phyloP scores from a whole-genome alignment of 2,329 filamentous ascomycete genomes.

The Penicillium glabrum region DNA sequence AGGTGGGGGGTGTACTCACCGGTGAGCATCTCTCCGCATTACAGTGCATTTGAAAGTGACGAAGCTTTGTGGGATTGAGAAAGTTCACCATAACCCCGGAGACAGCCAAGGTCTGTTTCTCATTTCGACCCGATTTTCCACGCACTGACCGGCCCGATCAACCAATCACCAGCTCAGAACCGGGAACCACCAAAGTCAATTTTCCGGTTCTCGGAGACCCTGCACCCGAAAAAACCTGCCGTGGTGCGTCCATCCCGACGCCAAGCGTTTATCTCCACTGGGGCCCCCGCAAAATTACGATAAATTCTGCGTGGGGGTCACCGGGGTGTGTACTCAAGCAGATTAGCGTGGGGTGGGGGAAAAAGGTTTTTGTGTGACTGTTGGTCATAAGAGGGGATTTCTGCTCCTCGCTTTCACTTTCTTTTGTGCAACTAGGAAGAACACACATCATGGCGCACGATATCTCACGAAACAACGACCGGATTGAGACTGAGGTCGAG shows the following conservation, averaged over 20 bases:
- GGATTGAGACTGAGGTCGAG: constrained; percentile 16
- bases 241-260: constrained; percentile 3
- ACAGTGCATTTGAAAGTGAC: neutral
- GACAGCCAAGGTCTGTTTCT: neutral
- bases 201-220: constrained; percentile 9
- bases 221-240: constrained; percentile 4
- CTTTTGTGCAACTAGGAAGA: constrained; percentile 6
- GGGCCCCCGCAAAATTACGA: constrained; percentile 12
- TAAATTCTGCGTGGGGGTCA: constrained; percentile 17
- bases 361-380: neutral
- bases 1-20: neutral
- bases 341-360: constrained; percentile 7
- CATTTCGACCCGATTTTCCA: constrained; percentile 2
- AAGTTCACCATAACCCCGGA: neutral
- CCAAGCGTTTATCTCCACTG: constrained; percentile 8
- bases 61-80: neutral
- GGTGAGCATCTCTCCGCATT: neutral
- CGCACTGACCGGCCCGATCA: constrained; percentile 5
- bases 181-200: neutral
- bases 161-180: neutral
- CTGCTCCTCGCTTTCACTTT: neutral
- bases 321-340: constrained; percentile 3
- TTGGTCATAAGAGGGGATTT: constrained; percentile 3
- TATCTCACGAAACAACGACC: constrained; percentile 17
- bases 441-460: constrained; percentile 19